A percentile compares a stretch with the other conserved stretches of the same genome.
These are phyloP conservation scores for Discostella pseudostelligera DNA, from an alignment of 108 stramenopile genomes.

Conservation along the genomic window DNA sequence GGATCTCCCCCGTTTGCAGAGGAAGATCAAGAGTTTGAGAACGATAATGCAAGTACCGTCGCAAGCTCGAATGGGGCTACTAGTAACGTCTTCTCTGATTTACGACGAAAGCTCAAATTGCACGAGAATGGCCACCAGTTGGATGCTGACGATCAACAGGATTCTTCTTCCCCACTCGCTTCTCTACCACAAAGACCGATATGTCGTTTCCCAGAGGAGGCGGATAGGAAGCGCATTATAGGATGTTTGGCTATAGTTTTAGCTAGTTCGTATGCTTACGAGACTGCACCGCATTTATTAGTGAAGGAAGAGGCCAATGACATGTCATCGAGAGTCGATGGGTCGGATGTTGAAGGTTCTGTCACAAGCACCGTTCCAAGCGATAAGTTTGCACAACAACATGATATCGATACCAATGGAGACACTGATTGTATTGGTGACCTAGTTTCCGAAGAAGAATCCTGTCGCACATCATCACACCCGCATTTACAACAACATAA, in stretches of 20 bases:
- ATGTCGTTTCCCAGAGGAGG: conserved; percentile 35
- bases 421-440: too few relatives aligned
- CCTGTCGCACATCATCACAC: conserved; percentile 1
- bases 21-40: conserved; percentile 12
- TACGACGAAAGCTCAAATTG: neutral
- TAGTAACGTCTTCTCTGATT: conserved; percentile 8
- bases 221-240: conserved; percentile 42
- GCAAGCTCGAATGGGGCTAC: conserved; percentile 31
- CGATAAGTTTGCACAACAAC: neutral
- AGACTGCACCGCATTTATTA: conserved; percentile 43
- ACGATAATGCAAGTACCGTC: conserved; percentile 26
- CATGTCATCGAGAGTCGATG: neutral
- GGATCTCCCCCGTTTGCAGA: conserved; percentile 13
- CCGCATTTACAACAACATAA: conserved; percentile 12
- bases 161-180: conserved; percentile 9
- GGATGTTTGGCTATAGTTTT: conserved; percentile 80
- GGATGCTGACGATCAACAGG: neutral
- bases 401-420: neutral
- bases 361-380: neutral
- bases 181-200: conserved; percentile 34
- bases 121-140: conserved; percentile 1
- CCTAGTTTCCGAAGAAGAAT: conserved; percentile 1
- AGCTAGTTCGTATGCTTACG: conserved; percentile 66
- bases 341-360: neutral
- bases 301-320: conserved; percentile 23